These are phyloP conservation scores for Aspergillus tamarii DNA, from an alignment of 2,329 filamentous ascomycete species.

Conservation along the genomic window DNA sequence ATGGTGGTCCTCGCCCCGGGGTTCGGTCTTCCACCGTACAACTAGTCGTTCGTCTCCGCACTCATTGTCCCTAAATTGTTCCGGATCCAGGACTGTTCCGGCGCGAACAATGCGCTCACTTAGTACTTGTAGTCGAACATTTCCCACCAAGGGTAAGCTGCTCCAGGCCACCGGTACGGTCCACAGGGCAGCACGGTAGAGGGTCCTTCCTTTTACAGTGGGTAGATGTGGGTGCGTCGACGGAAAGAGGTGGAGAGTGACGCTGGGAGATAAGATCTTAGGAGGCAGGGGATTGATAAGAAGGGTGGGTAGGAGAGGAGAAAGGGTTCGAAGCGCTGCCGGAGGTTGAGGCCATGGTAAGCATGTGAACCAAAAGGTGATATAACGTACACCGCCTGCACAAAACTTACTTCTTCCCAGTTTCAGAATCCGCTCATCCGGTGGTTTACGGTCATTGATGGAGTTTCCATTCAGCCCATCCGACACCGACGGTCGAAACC, in stretches of 20 bases:
- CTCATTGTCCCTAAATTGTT: slow-evolving; percentile 35
- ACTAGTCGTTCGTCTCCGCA: slow-evolving; percentile 74
- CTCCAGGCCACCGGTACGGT: slow-evolving; percentile 97
- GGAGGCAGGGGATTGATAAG: slow-evolving; percentile 64
- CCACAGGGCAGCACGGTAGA: slow-evolving; percentile 92
- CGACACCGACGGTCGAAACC: slow-evolving; percentile 22
- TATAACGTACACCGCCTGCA: background rate
- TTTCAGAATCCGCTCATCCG: slow-evolving; percentile 63
- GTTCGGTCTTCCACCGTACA: slow-evolving; percentile 80
- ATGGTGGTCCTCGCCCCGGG: slow-evolving; percentile 33
- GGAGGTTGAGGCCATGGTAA: slow-evolving; percentile 13
- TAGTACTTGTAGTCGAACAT: slow-evolving; percentile 83
- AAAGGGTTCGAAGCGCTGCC: slow-evolving; percentile 62
- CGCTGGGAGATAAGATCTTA: slow-evolving; percentile 64
- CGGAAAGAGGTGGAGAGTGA: slow-evolving; percentile 66
- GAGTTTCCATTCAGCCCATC: slow-evolving; percentile 27
- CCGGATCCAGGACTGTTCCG: slow-evolving; percentile 41
- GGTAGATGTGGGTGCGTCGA: slow-evolving; percentile 71
- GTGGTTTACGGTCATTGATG: slow-evolving; percentile 50
- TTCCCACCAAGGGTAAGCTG: slow-evolving; percentile 84
- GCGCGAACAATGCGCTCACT: slow-evolving; percentile 84
- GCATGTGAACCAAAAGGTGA: background rate
- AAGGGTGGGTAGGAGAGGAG: slow-evolving; percentile 64
- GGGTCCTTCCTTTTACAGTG: slow-evolving; percentile 84
- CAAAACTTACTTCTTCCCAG: slow-evolving; percentile 60